Evolutionary conservation across 208 protist genomes (phyloP), one percentile per base, ranked within the genome.

Genomic region (Acanthamoeba rhysodes): DNA sequence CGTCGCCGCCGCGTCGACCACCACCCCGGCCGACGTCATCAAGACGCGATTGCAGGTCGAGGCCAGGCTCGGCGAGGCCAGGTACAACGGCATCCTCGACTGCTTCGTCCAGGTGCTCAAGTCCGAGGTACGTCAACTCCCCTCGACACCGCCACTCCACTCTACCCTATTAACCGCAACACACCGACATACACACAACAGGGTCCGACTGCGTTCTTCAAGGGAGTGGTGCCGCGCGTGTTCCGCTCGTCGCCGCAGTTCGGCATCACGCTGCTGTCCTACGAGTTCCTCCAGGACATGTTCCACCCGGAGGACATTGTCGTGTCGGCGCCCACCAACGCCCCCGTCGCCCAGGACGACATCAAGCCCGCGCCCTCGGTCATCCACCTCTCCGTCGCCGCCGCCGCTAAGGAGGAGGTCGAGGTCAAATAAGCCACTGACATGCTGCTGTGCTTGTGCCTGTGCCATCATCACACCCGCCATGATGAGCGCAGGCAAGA

Each of bases 41-140:
- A 98, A 98, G 84, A 98, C 97, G 18, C 41, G 97, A 41, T 57
- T 98, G 27, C 97, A 98, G 93, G 97, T 97, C 27, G 96, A 97
- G 84, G 97, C 97, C 18, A 90, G 97, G 22, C 76, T 45, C n/a
- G 97, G 97, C 29, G 96, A 98, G 55, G 66, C 80, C 72, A 95
- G 53, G 8, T 98, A 98, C 94, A 90, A 55, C 57, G 97, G 97
- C 84, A 97, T 98, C 78, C 27, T 92, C 34, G 97, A 98, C 85
- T 97, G 96, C 80, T 50, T 64, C 53, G 53, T 70, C 24, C 93
- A 97, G 57, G 95, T 98, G 16, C 41, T 92, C 5, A 90, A 80
- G 53, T 66, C 82, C 55, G 97, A 98, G 59, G 59, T 66, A 66
- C 22, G 24, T 5, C 20, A 27, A 16, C 22, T 66, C 59, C 57